Percentiles rank a stretch among this genome's conserved stretches.
Conservation (phyloP, 495 filamentous ascomycete genomes). For the Neurospora intermedia region DNA sequence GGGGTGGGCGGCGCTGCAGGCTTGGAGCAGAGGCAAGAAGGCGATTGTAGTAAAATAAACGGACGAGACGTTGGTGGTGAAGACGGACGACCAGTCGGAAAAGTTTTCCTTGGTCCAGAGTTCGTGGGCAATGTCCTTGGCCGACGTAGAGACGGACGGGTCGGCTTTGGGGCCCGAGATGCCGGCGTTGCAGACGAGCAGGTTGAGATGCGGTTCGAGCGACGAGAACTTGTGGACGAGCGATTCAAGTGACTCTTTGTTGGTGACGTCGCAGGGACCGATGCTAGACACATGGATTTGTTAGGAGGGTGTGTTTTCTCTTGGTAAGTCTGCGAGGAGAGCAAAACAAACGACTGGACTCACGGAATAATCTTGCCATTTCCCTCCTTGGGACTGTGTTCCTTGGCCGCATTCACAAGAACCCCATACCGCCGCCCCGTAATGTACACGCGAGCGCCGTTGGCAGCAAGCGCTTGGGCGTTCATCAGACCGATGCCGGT, state of each 20-base stretch:
- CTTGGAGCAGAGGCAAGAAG: constrained; percentile 45
- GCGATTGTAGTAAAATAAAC: constrained; percentile 50
- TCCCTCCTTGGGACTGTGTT: constrained; percentile 19
- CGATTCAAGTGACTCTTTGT: constrained; percentile 42
- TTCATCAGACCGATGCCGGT: constrained; percentile 52
- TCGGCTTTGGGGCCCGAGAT: constrained; percentile 28
- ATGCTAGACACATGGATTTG: constrained; percentile 5
- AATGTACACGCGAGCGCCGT: constrained; percentile 60
- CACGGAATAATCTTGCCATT: constrained; percentile 23
- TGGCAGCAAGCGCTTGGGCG: constrained; percentile 48
- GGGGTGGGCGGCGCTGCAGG: constrained; percentile 27
- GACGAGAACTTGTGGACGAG: constrained; percentile 32
- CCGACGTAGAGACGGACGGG: constrained; percentile 23
- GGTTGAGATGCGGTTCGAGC: constrained; percentile 38
- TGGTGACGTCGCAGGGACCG: constrained; percentile 49
- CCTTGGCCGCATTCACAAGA: constrained; percentile 37
- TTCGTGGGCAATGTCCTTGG: constrained; percentile 33
- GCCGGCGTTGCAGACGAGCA: constrained; percentile 54
- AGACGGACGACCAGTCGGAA: constrained; percentile 39
- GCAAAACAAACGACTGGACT: background rate
- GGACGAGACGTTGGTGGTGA: constrained; percentile 46
- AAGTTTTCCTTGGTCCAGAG: constrained; percentile 34
- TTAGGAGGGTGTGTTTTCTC: background rate
- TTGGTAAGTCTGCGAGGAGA: background rate
- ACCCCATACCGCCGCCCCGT: constrained; percentile 47